These are phyloP conservation scores for Fusarium nelsonii DNA, from an alignment of 2,329 filamentous ascomycete species.

Conservation along the genomic window DNA sequence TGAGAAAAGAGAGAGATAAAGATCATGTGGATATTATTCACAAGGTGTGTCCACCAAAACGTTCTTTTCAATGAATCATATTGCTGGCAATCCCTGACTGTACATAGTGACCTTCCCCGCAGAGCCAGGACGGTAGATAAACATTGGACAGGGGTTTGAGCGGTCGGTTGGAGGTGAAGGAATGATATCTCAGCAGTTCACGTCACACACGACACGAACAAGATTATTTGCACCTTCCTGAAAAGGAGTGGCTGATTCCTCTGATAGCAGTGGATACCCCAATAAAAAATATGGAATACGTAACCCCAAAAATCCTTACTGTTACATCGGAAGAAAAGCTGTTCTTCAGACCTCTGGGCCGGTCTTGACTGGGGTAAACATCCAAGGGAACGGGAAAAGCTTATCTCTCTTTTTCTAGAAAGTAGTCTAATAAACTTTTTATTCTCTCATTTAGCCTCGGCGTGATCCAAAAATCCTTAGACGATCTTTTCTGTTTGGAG, in stretches of 20 bases:
- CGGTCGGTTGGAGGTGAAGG: not conserved
- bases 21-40: conserved; percentile 32
- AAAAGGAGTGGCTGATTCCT: conserved; percentile 24
- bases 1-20: conserved; percentile 24
- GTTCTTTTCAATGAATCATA: conserved; percentile 3
- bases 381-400: conserved; percentile 5
- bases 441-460: conserved; percentile 8
- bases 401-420: conserved; percentile 28
- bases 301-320: not conserved
- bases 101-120: conserved; percentile 33
- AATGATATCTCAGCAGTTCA: conserved; percentile 22
- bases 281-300: conserved; percentile 4
- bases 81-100: conserved; percentile 1
- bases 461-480: not conserved
- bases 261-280: conserved; percentile 35
- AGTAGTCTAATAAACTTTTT: conserved; percentile 1
- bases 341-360: not conserved
- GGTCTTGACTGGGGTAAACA: conserved; percentile 4
- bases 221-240: conserved; percentile 32
- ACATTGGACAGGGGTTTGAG: conserved; percentile 23
- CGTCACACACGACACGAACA: conserved; percentile 4
- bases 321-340: conserved; percentile 2
- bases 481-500: conserved; percentile 20
- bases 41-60: conserved; percentile 13
- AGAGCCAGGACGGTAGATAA: conserved; percentile 40